Conservation (phyloP, 768 basidiomycete genomes). For the Serendipita sp. region DNA sequence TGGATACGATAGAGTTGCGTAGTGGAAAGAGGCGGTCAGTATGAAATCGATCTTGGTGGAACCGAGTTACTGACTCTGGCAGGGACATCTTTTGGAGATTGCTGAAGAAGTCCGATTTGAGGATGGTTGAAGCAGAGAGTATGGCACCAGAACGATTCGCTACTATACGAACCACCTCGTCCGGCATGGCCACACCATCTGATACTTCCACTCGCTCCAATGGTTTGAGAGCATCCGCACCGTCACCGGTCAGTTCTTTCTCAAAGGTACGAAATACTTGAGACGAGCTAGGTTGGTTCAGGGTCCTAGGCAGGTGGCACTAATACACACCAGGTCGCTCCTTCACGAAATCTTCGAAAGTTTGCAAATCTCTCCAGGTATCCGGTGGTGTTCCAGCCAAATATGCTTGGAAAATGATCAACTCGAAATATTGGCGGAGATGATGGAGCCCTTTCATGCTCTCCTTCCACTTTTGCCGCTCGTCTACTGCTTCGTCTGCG, state of each 20-base stretch:
- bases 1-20: neutral
- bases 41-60: neutral
- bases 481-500: slow-evolving; percentile 64
- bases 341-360: slow-evolving; percentile 68
- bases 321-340: slow-evolving; percentile 52
- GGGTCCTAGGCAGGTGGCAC: neutral
- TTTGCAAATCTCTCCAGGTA: slow-evolving; percentile 55
- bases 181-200: slow-evolving; percentile 63
- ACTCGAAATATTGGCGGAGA: slow-evolving; percentile 66
- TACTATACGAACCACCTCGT: slow-evolving; percentile 81
- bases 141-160: slow-evolving; percentile 70
- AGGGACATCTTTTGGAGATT: slow-evolving; percentile 93
- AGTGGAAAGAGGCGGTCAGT: neutral
- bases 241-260: slow-evolving; percentile 71
- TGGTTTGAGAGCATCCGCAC: slow-evolving; percentile 62
- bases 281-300: neutral
- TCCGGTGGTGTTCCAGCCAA: slow-evolving; percentile 68
- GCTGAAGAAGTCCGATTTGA: slow-evolving; percentile 91
- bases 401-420: slow-evolving; percentile 83
- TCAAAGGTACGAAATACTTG: slow-evolving; percentile 89
- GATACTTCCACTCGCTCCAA: slow-evolving; percentile 52
- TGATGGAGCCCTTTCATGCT: slow-evolving; percentile 50
- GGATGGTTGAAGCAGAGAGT: slow-evolving; percentile 76
- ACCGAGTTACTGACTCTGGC: slow-evolving; percentile 53
- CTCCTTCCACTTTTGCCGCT: slow-evolving; percentile 44